Base-by-base conservation (phyloP, 345 rosid genomes). In the Camelina sativa region DNA sequence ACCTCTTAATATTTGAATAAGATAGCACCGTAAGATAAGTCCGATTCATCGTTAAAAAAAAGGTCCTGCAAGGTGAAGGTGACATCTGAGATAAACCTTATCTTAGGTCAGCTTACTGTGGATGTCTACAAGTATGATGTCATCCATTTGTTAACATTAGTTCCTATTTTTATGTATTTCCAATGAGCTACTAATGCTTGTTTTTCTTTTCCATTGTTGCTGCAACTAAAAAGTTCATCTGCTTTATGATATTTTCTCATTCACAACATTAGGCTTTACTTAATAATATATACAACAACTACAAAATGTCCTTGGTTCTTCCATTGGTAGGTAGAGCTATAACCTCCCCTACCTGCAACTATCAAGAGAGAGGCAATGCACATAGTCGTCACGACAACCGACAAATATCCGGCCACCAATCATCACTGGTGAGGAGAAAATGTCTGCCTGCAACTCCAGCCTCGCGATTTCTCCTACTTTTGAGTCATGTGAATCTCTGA, bases 391-490 rank as follows among this genome's bases (percentile, higher is more conserved):
- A 74, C 97, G 83, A 71, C 97, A 90, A 43, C 99, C 99, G 34
- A 92, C 87, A 79, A 91, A 95, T 65, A 95, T 84, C 76, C 82
- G 52, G 51, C 99, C 97, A n/a, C 92, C 93, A 6, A 92, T 75
- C 97, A 92, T 89, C 82, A 92, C 91, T 7, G 97, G 97, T 16
- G 97, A 95, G 48, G 99, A 95, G 79, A 92, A 95, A 55, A 92
- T 80, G 44, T 92, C 91, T 54, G 87, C 97, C 13, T 76, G 81
- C 13, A 92, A 85, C 69, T 86, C 82, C 72, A 83, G 17, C 56
- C 80, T 83, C 3, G 87, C 82, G 32, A 86, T 80, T 82, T 90
- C 93, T 71, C 61, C 73, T 74, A 90, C 97, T 19, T 60, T 75
- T n/a, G 74, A 19, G 20, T 76, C 74, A 74, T 64, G 55, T 50